A percentile compares a stretch with the other conserved stretches of the same genome.
phyloP scores from a whole-genome alignment of 768 basidiomycete species.

The Podaxis pistillaris region DNA sequence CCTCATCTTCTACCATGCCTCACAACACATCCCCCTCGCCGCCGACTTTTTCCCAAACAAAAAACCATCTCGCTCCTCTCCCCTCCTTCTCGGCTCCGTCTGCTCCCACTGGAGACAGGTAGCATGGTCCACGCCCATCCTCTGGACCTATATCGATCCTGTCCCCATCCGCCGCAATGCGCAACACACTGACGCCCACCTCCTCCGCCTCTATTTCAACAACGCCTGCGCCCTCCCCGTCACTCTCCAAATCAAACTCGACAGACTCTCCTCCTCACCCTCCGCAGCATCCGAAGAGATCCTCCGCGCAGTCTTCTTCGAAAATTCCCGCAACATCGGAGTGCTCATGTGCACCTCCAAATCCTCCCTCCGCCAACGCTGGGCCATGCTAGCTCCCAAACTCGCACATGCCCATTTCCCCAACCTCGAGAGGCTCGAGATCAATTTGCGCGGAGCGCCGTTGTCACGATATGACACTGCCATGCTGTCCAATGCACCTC shows the following conservation, averaged over 20 bases:
- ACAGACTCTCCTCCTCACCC: constrained; percentile 9
- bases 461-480: neutral
- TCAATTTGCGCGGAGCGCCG: neutral
- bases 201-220: constrained; percentile 11
- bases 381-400: constrained; percentile 10
- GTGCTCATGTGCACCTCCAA: constrained; percentile 7
- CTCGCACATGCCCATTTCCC: neutral
- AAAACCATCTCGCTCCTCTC: neutral
- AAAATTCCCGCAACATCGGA: neutral
- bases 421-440: neutral
- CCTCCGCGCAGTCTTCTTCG: neutral
- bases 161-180: constrained; percentile 9
- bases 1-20: neutral
- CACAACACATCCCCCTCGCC: neutral
- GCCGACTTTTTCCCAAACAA: neutral
- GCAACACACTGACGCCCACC: neutral
- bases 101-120: constrained; percentile 7
- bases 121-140: neutral
- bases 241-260: constrained; percentile 10
- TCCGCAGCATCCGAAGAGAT: constrained; percentile 6
- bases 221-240: constrained; percentile 12
- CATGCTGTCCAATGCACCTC: constrained; percentile 3
- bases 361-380: constrained; percentile 9
- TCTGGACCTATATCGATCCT: constrained; percentile 1
- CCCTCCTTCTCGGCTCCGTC: constrained; percentile 1